A percentile compares a stretch with the other conserved stretches of the same genome.
Conservation (phyloP, 805 yeast species). For the Nakazawaea siamensis region DNA sequence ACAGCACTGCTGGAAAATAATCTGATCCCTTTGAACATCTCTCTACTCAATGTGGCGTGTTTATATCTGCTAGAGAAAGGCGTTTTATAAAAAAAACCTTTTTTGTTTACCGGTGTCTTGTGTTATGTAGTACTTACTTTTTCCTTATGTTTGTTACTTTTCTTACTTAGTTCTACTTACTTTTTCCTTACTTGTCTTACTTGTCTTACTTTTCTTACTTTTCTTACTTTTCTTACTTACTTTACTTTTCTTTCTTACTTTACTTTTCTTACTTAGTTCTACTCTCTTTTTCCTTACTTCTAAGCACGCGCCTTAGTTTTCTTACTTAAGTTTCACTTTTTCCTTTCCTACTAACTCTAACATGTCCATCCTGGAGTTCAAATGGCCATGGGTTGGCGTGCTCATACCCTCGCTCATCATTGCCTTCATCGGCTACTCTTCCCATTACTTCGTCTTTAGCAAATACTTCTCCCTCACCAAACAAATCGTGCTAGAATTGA, state of each 20-base stretch:
- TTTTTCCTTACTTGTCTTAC: background rate
- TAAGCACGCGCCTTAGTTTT: background rate
- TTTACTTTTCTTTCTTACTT: background rate
- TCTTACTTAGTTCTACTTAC: background rate
- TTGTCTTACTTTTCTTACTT: background rate
- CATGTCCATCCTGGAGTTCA: conserved; percentile 23
- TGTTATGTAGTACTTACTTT: background rate
- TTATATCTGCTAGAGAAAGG: too few species aligned
- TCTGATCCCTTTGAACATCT: conserved; percentile 2
- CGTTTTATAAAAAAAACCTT: too few species aligned
- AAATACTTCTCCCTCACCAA: conserved; percentile 28
- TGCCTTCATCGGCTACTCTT: conserved; percentile 49
- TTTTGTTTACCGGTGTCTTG: too few species aligned
- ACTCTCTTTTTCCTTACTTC: background rate
- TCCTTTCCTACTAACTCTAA: background rate
- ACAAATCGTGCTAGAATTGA: conserved; percentile 39
- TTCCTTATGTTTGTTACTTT: too few species aligned
- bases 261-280: background rate
- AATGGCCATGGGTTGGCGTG: conserved; percentile 41
- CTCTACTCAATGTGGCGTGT: too few species aligned
- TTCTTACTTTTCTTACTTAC: background rate
- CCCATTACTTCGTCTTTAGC: conserved; percentile 48
- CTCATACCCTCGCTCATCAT: conserved; percentile 63
- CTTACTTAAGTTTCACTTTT: background rate
- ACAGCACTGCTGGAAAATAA: conserved; percentile 1